Conservation (phyloP, 2,329 filamentous ascomycete species). For the Penicillium paneum region DNA sequence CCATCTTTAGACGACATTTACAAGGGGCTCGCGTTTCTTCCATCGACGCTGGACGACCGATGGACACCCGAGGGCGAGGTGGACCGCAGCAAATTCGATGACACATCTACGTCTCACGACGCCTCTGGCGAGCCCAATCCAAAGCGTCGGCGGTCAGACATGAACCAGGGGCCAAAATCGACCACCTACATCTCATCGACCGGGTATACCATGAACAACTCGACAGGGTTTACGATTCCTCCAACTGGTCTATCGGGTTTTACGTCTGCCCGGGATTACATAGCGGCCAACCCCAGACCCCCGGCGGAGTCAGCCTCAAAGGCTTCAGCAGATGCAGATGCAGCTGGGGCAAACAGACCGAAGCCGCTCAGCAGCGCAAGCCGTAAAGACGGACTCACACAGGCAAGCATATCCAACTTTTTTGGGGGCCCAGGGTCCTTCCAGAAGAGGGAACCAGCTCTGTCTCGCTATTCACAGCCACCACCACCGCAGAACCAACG, state of each 20-base stretch:
- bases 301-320: constrained; percentile 21
- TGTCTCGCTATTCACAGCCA: constrained; percentile 7
- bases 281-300: constrained; percentile 31
- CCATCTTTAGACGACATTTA: constrained; percentile 58
- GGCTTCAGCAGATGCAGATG: constrained; percentile 11
- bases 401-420: constrained; percentile 54
- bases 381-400: constrained; percentile 43
- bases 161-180: constrained; percentile 19
- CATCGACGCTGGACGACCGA: constrained; percentile 61
- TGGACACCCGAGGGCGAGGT: constrained; percentile 64
- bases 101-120: constrained; percentile 15
- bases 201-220: constrained; percentile 61
- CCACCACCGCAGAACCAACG: constrained; percentile 10
- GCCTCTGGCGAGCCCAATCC: constrained; percentile 22
- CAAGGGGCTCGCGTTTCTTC: constrained; percentile 38
- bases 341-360: constrained; percentile 24
- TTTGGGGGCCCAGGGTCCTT: constrained; percentile 38
- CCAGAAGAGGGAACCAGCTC: constrained; percentile 13
- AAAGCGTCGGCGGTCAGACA: constrained; percentile 31
- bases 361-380: constrained; percentile 30
- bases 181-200: constrained; percentile 42
- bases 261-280: constrained; percentile 59
- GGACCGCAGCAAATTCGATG: constrained; percentile 39
- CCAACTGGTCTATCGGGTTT: constrained; percentile 55
- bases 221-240: constrained; percentile 35